Evolutionary conservation across 148 eudicot species (phyloP).

Genomic region (Chenopodium quinoa): DNA sequence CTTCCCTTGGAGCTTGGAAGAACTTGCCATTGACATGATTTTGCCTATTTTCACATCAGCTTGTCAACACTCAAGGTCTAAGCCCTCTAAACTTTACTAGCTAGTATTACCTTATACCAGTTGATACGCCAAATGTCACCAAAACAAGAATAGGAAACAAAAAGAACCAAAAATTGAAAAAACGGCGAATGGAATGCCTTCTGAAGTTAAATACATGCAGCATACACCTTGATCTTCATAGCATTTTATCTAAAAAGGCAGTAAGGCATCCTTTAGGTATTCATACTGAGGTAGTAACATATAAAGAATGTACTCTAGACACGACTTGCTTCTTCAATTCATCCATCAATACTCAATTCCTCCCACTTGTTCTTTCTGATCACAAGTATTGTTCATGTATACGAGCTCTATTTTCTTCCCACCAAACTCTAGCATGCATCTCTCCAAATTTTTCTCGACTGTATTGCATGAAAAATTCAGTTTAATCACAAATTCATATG

Average conservation of each 20-base stretch:
- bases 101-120: background rate
- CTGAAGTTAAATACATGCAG: slow-evolving; percentile 12
- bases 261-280: slow-evolving; percentile 14
- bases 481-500: background rate
- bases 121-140: slow-evolving; percentile 15
- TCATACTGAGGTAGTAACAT: slow-evolving; percentile 20
- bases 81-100: slow-evolving; percentile 1
- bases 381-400: slow-evolving; percentile 80
- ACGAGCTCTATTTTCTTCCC: slow-evolving; percentile 96
- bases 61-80: slow-evolving; percentile 17
- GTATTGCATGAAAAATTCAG: slow-evolving; percentile 28
- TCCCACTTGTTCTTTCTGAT: slow-evolving; percentile 11
- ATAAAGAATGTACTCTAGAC: slow-evolving; percentile 17
- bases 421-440: slow-evolving; percentile 91
- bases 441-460: slow-evolving; percentile 96
- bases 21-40: slow-evolving; percentile 17
- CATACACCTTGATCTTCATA: slow-evolving; percentile 6
- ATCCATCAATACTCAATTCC: background rate
- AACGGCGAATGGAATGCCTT: slow-evolving; percentile 4
- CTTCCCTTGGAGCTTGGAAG: background rate
- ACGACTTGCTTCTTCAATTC: slow-evolving; percentile 7
- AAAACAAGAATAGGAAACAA: background rate
- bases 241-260: slow-evolving; percentile 6
- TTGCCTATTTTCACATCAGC: slow-evolving; percentile 12
- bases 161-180: slow-evolving; percentile 2